Conservation (phyloP, 2,329 filamentous ascomycete genomes). For the Alternaria atra region DNA sequence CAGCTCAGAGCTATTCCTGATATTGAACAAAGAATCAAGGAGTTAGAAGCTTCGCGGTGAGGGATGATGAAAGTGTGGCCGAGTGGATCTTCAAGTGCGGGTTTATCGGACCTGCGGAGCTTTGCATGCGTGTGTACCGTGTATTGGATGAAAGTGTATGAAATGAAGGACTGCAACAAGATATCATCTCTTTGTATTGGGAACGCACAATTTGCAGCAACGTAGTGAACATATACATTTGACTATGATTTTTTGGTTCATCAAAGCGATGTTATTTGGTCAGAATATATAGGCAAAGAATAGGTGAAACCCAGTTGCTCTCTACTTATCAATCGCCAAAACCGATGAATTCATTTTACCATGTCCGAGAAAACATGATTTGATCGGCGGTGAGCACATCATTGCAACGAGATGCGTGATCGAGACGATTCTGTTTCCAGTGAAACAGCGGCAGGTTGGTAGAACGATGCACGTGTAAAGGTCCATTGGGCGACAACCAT, state of each 20-base stretch:
- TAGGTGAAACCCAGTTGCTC: no score
- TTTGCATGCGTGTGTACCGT: not conserved
- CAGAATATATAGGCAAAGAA: no score
- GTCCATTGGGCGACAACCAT: no score
- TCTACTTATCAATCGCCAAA: no score
- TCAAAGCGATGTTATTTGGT: no score
- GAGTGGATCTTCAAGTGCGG: not conserved
- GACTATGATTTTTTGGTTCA: no score
- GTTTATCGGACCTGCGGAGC: not conserved
- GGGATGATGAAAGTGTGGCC: not conserved
- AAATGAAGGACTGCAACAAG: not conserved
- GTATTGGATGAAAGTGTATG: not conserved
- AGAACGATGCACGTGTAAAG: no score
- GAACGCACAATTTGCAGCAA: not conserved
- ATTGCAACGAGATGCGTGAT: not conserved
- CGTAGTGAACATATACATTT: not conserved
- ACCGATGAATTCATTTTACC: no score
- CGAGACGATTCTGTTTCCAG: not conserved
- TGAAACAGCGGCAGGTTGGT: no score
- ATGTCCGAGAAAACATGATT: not conserved
- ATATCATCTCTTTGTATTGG: not conserved
- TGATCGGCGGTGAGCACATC: not conserved
- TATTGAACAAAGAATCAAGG: constrained; percentile 82
- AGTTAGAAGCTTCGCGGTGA: constrained; percentile 64
- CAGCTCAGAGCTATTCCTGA: constrained; percentile 86